phyloP scores from a whole-genome alignment of 441 rosid species.

The Syzygium syzygioides region DNA sequence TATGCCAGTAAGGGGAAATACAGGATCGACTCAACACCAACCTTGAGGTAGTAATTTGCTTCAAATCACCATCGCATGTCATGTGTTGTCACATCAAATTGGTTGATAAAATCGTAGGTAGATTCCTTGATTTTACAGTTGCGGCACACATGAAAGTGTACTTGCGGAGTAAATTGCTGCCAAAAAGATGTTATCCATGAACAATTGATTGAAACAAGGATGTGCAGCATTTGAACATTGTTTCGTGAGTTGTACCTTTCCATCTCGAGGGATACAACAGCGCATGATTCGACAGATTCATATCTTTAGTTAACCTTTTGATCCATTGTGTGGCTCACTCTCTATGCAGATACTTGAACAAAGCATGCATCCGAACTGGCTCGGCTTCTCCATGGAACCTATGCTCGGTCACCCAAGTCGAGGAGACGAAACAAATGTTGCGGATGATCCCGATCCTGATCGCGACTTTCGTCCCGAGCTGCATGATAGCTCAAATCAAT shows the following conservation, averaged over 20 bases:
- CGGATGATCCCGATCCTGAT: slow-evolving; percentile 65
- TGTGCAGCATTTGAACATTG: neutral
- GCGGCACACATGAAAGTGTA: neutral
- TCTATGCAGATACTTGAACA: slow-evolving; percentile 51
- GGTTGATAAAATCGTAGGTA: neutral
- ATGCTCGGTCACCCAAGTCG: slow-evolving; percentile 71
- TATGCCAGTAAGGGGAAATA: slow-evolving; percentile 37
- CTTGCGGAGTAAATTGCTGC: no score
- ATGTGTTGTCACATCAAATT: neutral
- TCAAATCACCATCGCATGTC: neutral
- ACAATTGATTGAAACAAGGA: neutral
- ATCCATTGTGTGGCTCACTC: no score
- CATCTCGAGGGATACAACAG: no score
- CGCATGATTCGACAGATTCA: no score
- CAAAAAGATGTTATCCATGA: neutral
- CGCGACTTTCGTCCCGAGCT: slow-evolving; percentile 66
- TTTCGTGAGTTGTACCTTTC: no score
- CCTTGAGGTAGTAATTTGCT: slow-evolving; percentile 39
- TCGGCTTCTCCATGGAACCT: slow-evolving; percentile 47
- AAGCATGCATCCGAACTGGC: slow-evolving; percentile 57
- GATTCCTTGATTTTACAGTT: accelerated
- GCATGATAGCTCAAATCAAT: slow-evolving; percentile 54
- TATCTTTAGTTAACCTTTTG: neutral
- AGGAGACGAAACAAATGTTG: slow-evolving; percentile 87
- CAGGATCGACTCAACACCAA: slow-evolving; percentile 54